Base-by-base conservation (phyloP, 139 green algal species). In the Closterium sp. region DNA sequence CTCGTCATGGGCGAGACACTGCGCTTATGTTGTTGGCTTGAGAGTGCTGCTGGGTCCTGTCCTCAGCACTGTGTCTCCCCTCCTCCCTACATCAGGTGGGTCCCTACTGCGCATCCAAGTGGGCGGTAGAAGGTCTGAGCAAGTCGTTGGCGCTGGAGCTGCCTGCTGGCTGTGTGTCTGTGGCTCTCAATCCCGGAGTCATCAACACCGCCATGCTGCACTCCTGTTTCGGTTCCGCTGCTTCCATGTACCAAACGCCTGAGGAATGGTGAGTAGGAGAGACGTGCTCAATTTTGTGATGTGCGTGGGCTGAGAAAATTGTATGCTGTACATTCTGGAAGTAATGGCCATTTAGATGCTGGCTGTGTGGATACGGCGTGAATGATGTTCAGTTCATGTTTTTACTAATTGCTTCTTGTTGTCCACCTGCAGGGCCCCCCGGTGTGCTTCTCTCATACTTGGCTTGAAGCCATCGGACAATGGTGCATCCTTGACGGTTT, bases 191-290 rank as follows among this genome's bases (percentile, higher is more conserved):
- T 88, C 91, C 91, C 22, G 91, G 91, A 38, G 87, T 93, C 22
- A 90, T 93, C 31, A 91, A 93, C 87, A 93, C 91, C 21, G 91
- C 86, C 88, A 93, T 93, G 91, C 86, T 93, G 22, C 86, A 91
- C 27, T 90, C 79, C 6, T 93, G 91, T 86, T 93, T 93, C 86
- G 91, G 91, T 21, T n/a, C 91, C 34, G 88, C 91, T 22, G 91
- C 91, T 70, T 42, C 91, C 24, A 91, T 93, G 86, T 93, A 93
- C 38, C 24, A 31, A 27, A 87, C 91, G 22, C 86, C 91, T 2
- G 86, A 91, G 22, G 42, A 70, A 45, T 93, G 91, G 91, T 93
- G 73, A 91, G 90, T 88, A 9, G 13, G 9, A 17, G 5, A 30
- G 7, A 29, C 84, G 32, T 9, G n/a, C 10, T 87, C 9, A 4